Percentiles rank a stretch among this genome's conserved stretches.
phyloP scores from a whole-genome alignment of 306 rosid genomes.

The Comarum palustre region DNA sequence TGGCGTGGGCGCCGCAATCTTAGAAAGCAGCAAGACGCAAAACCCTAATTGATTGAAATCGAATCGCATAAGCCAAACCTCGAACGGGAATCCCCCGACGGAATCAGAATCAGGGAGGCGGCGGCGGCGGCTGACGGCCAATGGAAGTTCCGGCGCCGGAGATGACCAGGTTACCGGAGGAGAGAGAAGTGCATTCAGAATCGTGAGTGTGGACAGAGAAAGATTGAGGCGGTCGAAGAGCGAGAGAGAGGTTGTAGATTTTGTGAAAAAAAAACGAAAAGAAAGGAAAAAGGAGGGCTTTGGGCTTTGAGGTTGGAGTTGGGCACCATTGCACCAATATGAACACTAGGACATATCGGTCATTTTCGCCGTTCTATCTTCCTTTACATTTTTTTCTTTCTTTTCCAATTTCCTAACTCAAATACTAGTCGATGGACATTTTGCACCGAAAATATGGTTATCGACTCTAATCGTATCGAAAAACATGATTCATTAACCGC shows the following conservation, averaged over 20 bases:
- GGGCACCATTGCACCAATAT: conserved; percentile 4
- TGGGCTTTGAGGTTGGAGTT: conserved; percentile 19
- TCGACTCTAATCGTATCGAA: too few species aligned
- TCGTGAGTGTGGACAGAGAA: conserved; percentile 26
- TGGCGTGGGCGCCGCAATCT: conserved; percentile 44
- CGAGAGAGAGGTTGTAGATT: conserved; percentile 35
- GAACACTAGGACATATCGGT: conserved; percentile 34
- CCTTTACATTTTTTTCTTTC: neutral
- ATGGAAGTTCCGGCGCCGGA: conserved; percentile 37
- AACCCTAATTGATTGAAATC: conserved; percentile 13
- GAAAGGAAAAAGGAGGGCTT: conserved; percentile 21
- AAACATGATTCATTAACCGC: too few species aligned
- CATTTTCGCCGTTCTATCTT: conserved; percentile 21
- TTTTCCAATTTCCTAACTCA: neutral
- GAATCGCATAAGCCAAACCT: neutral
- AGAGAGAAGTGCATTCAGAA: conserved; percentile 35
- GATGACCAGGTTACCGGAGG: conserved; percentile 42
- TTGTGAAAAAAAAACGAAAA: conserved; percentile 26
- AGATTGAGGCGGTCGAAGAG: conserved; percentile 46
- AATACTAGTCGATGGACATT: too few species aligned
- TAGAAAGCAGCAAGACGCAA: conserved; percentile 29
- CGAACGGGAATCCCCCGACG: conserved; percentile 40
- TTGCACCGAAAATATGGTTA: too few species aligned
- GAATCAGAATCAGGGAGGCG: conserved; percentile 17
- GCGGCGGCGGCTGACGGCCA: conserved; percentile 41